Evolutionary conservation across 139 green algal genomes (phyloP).

Genomic region (Eudorina sp.): DNA sequence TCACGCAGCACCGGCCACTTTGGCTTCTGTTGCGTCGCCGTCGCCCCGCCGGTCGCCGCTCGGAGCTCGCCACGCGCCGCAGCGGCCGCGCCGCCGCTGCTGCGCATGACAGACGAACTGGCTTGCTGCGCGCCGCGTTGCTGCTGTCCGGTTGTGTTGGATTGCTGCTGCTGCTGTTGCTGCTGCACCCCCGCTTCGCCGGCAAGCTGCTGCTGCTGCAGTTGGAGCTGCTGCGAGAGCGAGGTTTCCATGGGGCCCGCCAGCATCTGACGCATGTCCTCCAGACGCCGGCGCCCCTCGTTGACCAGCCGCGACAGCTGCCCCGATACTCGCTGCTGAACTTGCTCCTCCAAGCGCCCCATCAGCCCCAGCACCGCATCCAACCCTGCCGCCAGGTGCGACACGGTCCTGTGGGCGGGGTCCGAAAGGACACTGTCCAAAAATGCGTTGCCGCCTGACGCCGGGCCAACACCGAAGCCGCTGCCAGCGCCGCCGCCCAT

Average conservation of each 20-base stretch:
- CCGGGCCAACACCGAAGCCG: background rate
- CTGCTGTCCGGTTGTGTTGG: background rate
- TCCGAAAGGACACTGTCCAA: constrained; percentile 35
- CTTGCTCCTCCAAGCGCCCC: background rate
- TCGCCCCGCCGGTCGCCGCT: background rate
- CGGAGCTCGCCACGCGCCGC: background rate
- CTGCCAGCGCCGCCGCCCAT: background rate
- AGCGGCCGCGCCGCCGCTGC: background rate
- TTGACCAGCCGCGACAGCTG: background rate
- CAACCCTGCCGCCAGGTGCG: background rate
- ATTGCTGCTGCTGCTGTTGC: background rate
- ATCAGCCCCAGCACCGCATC: background rate
- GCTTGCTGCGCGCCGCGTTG: background rate
- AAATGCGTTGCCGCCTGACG: constrained; percentile 2
- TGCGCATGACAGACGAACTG: background rate
- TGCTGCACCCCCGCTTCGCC: background rate
- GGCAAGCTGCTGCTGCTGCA: background rate
- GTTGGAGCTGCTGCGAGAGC: no score
- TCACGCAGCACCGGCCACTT: constrained; percentile 32
- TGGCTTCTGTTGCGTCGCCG: background rate
- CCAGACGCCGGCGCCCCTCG: background rate
- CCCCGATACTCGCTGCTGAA: background rate
- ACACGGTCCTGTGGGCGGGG: constrained; percentile 26
- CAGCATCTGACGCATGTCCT: constrained; percentile 7
- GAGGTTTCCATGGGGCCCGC: background rate